phyloP scores from a whole-genome alignment of 2,329 filamentous ascomycete genomes.

The Fusarium piperis region DNA sequence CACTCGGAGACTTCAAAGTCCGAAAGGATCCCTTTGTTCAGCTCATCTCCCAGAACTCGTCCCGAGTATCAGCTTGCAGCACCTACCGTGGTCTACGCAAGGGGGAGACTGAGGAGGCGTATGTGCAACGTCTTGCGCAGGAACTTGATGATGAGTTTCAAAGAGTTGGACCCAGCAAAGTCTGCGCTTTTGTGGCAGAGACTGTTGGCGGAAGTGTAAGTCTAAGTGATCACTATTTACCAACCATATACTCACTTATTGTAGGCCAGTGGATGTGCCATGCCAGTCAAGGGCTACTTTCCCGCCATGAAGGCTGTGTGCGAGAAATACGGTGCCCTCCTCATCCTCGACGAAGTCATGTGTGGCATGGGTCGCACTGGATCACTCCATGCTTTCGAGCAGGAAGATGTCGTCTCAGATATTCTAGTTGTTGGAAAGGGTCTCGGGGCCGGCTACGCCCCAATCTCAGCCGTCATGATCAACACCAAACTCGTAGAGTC shows the following conservation, averaged over 20 bases:
- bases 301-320: constrained; percentile 63
- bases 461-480: constrained; percentile 29
- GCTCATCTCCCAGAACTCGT: constrained; percentile 27
- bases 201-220: constrained; percentile 49
- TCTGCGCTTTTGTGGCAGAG: constrained; percentile 61
- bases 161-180: constrained; percentile 55
- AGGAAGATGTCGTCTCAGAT: constrained; percentile 67
- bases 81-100: constrained; percentile 34
- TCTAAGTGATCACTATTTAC: too few relatives aligned
- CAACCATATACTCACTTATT: too few relatives aligned
- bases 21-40: constrained; percentile 33
- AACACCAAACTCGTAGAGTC: constrained; percentile 25
- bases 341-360: constrained; percentile 74
- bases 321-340: constrained; percentile 62
- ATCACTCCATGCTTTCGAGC: constrained; percentile 70
- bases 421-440: constrained; percentile 74
- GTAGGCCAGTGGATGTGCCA: constrained; percentile 33
- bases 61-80: constrained; percentile 24
- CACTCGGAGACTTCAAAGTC: constrained; percentile 31
- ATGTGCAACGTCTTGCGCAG: constrained; percentile 50
- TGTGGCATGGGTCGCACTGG: constrained; percentile 71
- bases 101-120: constrained; percentile 52
- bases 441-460: constrained; percentile 54
- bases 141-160: constrained; percentile 61
- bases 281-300: constrained; percentile 58